Evolutionary conservation across 768 basidiomycete genomes (phyloP).

Genomic region (Pleurotus djamor): DNA sequence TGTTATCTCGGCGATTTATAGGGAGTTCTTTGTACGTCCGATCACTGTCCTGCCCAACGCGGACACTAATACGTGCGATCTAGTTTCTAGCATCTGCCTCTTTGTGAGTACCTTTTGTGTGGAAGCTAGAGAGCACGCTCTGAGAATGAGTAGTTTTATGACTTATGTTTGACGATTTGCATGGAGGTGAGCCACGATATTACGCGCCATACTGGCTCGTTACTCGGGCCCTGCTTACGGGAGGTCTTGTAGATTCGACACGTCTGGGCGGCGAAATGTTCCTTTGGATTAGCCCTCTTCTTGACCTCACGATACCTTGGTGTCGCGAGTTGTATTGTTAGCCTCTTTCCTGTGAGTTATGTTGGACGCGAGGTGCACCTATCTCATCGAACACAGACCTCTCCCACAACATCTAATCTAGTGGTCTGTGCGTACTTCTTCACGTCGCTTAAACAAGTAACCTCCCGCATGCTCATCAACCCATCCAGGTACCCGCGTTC

Average conservation of each 20-base stretch:
- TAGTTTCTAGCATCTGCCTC: background rate
- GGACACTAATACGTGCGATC: background rate
- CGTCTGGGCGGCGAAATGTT: conserved; percentile 11
- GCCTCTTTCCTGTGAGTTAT: conserved; percentile 11
- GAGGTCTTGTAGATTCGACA: conserved; percentile 9
- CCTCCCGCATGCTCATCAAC: background rate
- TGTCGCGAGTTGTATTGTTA: conserved; percentile 11
- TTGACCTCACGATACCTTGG: conserved; percentile 13
- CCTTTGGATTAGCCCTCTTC: conserved; percentile 11
- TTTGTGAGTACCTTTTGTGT: background rate
- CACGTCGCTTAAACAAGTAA: background rate
- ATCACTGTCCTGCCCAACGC: background rate
- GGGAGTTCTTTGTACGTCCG: conserved; percentile 6
- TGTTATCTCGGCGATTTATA: background rate
- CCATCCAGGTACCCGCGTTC: conserved; percentile 9
- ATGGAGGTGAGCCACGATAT: background rate
- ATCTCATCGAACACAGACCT: background rate
- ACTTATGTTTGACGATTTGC: conserved; percentile 2
- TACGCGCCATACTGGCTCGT: too few species aligned
- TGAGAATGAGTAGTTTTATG: conserved; percentile 1
- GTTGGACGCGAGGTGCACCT: background rate
- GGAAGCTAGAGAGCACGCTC: background rate
- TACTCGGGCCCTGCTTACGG: background rate
- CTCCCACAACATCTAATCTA: background rate
- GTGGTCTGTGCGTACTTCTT: background rate